These are phyloP conservation scores for Flaveria floridana DNA, from an alignment of 140 eudicot species.

Conservation along the genomic window DNA sequence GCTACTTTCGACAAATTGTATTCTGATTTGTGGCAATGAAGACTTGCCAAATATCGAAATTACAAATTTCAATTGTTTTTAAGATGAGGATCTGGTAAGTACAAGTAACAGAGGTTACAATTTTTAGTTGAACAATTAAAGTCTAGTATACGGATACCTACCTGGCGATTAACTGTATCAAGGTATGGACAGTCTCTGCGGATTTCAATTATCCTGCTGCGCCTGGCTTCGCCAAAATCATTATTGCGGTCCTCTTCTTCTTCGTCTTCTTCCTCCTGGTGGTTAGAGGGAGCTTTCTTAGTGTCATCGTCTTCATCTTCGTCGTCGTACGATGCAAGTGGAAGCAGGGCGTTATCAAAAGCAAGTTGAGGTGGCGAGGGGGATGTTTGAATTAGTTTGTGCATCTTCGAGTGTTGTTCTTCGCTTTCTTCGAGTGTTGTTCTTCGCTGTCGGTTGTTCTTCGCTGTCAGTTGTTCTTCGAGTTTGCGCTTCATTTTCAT, in stretches of 20 bases:
- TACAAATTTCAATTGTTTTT: too few species aligned
- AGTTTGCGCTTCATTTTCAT: too few species aligned
- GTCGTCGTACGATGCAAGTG: constrained; percentile 74
- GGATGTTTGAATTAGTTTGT: constrained; percentile 41
- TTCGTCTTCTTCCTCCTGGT: constrained; percentile 41
- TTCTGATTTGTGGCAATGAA: too few species aligned
- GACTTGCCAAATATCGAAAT: too few species aligned
- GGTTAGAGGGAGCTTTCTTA: constrained; percentile 31
- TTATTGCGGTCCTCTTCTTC: constrained; percentile 39
- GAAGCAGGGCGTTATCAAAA: constrained; percentile 72
- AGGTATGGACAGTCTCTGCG: constrained; percentile 93
- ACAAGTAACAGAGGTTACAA: too few species aligned
- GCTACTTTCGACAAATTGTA: too few species aligned
- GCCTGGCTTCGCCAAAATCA: constrained; percentile 36
- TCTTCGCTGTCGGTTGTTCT: too few species aligned
- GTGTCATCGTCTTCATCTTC: constrained; percentile 55
- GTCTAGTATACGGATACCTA: constrained; percentile 20
- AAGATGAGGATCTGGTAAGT: too few species aligned
- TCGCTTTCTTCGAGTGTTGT: constrained; percentile 12
- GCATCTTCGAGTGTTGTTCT: constrained; percentile 19
- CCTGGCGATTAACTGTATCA: constrained; percentile 97
- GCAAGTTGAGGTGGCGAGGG: constrained; percentile 47
- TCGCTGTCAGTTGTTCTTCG: too few species aligned
- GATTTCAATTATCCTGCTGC: constrained; percentile 55
- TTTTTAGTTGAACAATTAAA: too few species aligned